A percentile compares a stretch with the other conserved stretches of the same genome.
These are phyloP conservation scores for Mycena vitilis DNA, from an alignment of 768 basidiomycete species.

Conservation along the genomic window DNA sequence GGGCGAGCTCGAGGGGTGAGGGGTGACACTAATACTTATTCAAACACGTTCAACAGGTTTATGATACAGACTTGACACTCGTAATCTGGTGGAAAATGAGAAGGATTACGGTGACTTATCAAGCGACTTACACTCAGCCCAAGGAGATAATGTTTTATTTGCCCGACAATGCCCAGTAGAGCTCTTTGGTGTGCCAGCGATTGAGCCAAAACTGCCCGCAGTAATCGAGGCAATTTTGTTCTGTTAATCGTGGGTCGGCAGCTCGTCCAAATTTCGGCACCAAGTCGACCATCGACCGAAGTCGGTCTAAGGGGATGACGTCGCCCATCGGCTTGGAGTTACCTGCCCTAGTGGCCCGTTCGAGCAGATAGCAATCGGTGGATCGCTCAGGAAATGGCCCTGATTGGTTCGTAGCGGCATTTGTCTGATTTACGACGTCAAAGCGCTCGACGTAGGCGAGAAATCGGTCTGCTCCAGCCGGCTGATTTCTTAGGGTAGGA, in stretches of 20 bases:
- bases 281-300: neutral
- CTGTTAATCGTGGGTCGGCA: neutral
- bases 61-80: too few species aligned
- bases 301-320: neutral
- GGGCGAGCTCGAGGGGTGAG: too few species aligned
- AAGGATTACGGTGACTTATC: too few species aligned
- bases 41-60: too few species aligned
- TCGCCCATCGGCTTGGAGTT: neutral
- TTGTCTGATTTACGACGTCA: neutral
- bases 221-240: neutral
- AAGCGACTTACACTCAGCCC: too few species aligned
- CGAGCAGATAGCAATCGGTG: neutral
- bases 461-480: neutral
- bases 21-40: too few species aligned
- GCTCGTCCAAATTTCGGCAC: neutral
- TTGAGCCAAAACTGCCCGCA: neutral
- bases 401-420: neutral
- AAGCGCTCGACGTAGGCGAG: neutral
- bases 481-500: neutral
- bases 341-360: neutral
- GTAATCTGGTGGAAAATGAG: too few species aligned
- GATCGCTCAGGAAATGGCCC: neutral
- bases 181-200: neutral
- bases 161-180: neutral
- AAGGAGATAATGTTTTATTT: too few species aligned